Conservation (phyloP, 129 eudicot species). For the Dittrichia graveolens region DNA sequence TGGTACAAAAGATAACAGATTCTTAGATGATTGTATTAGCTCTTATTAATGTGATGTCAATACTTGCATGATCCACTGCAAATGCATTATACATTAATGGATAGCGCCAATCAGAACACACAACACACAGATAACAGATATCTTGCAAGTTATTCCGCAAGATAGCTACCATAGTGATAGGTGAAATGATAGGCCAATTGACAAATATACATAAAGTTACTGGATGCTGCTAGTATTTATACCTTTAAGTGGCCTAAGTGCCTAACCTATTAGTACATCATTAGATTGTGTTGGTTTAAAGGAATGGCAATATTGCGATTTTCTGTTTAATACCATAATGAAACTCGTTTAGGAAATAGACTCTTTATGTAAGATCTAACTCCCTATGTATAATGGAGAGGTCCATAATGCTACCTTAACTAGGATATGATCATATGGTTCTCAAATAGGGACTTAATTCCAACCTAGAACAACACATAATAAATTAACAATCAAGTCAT, state of each 20-base stretch:
- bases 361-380: neutral
- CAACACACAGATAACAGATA: conserved; percentile 6
- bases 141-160: conserved; percentile 17
- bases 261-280: conserved; percentile 3
- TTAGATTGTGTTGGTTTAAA: conserved; percentile 4
- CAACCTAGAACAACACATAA: neutral
- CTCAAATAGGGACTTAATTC: neutral
- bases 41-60: neutral
- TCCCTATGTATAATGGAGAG: neutral
- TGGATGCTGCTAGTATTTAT: neutral
- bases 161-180: conserved; percentile 7
- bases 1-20: conserved; percentile 2
- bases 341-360: neutral
- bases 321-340: neutral
- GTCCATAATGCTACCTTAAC: neutral
- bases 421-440: neutral
- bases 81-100: neutral
- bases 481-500: neutral
- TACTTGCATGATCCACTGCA: conserved; percentile 17
- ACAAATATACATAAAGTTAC: neutral
- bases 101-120: conserved; percentile 6
- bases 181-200: neutral
- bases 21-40: neutral
- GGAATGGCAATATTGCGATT: neutral
- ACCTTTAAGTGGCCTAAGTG: neutral